phyloP scores from a whole-genome alignment of 2,329 filamentous ascomycete genomes.

The Calonectria pseudoturangicola region DNA sequence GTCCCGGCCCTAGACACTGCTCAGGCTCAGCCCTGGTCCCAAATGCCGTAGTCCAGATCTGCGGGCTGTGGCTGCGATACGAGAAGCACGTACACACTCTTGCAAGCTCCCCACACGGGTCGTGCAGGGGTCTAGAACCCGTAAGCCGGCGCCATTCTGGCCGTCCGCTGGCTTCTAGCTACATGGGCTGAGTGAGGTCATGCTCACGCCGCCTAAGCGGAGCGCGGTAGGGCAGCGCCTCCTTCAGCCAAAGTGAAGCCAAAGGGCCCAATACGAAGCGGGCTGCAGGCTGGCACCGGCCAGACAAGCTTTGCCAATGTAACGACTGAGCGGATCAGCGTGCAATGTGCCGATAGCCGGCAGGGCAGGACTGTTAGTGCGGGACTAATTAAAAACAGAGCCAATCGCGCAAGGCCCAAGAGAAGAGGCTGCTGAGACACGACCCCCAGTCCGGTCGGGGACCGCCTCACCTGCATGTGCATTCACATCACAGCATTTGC shows the following conservation, averaged over 20 bases:
- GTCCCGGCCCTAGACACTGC: background rate
- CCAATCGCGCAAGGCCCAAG: background rate
- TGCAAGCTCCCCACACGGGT: background rate
- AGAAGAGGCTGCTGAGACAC: no score
- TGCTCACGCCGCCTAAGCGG: background rate
- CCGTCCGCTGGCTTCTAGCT: background rate
- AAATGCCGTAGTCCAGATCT: constrained; percentile 20
- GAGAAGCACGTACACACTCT: background rate
- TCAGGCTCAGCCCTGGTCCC: background rate
- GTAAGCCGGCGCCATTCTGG: constrained; percentile 31
- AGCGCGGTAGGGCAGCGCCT: constrained; percentile 9
- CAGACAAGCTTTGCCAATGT: constrained; percentile 6
- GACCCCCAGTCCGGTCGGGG: no score
- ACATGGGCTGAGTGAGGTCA: constrained; percentile 19
- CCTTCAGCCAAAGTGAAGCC: background rate
- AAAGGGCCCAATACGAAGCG: constrained; percentile 10
- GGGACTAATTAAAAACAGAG: constrained; percentile 4
- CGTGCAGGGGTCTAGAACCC: constrained; percentile 3
- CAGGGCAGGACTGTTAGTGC: constrained; percentile 7
- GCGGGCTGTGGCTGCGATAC: constrained; percentile 29
- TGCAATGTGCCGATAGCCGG: constrained; percentile 18
- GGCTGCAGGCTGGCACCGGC: background rate
- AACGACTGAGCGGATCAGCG: constrained; percentile 2
- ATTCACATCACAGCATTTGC: no score
- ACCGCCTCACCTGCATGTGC: no score